Percentiles rank a stretch among this genome's conserved stretches.
Evolutionary conservation across 169 alveolate species (phyloP).

Genomic region (Cryptosporidium meleagridis): DNA sequence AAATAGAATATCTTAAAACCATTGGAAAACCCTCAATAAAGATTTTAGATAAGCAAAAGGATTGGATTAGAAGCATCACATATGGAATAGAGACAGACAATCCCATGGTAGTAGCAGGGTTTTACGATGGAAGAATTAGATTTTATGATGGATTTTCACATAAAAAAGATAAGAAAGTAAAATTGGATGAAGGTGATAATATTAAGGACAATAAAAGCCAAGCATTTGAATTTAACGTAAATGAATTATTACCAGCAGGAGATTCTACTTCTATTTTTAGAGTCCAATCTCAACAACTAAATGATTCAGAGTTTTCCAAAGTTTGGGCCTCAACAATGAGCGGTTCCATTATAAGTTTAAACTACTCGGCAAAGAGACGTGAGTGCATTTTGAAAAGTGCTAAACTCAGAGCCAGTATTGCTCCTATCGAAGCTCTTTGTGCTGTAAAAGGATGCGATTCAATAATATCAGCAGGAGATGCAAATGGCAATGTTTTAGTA

Average conservation of each 20-base stretch:
- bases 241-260: neutral
- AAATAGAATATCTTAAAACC: conserved; percentile 27
- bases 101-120: conserved; percentile 33
- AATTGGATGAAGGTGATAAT: neutral
- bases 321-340: conserved; percentile 70
- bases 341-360: conserved; percentile 34
- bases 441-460: conserved; percentile 36
- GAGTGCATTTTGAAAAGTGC: conserved; percentile 1
- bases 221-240: conserved; percentile 29
- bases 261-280: conserved; percentile 23
- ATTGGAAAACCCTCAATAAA: conserved; percentile 20
- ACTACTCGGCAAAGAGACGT: conserved; percentile 6
- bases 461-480: conserved; percentile 47
- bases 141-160: conserved; percentile 21
- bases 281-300: conserved; percentile 42
- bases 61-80: conserved; percentile 53
- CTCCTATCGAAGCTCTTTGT: conserved; percentile 65
- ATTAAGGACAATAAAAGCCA: neutral
- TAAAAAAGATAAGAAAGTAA: neutral
- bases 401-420: conserved; percentile 15
- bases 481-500: conserved; percentile 33
- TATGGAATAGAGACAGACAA: conserved; percentile 34
- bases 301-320: conserved; percentile 57
- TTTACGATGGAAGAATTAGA: conserved; percentile 49
- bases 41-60: conserved; percentile 24